Percentiles rank a stretch among this genome's conserved stretches.
Conservation (phyloP, 129 eudicot genomes). For the Flaveria ramosissima region DNA sequence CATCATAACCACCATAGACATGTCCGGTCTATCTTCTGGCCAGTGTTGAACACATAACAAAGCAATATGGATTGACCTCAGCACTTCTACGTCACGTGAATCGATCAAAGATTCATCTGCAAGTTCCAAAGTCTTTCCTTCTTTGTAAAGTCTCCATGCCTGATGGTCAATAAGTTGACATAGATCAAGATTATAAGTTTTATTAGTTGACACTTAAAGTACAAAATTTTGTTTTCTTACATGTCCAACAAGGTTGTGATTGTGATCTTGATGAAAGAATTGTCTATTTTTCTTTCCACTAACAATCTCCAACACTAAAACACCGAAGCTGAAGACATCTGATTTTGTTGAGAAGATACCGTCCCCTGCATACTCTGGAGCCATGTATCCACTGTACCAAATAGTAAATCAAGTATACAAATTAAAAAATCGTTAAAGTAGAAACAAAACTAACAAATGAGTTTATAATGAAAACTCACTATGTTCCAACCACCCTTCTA, state of each 20-base stretch:
- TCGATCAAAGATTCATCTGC: neutral
- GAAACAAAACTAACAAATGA: neutral
- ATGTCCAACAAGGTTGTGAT: neutral
- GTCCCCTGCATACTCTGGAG: neutral
- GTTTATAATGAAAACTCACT: neutral
- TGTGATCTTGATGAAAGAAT: neutral
- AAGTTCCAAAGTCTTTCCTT: no score
- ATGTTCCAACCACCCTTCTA: neutral
- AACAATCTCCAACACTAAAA: neutral
- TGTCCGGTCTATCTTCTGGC: neutral
- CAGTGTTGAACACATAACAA: neutral
- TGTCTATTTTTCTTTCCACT: no score
- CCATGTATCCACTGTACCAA: neutral
- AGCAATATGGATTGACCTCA: neutral
- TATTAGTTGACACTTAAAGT: no score
- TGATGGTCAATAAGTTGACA: neutral
- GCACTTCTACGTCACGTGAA: neutral
- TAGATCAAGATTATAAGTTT: neutral
- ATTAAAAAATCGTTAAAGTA: no score
- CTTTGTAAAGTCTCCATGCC: no score
- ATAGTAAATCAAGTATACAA: neutral
- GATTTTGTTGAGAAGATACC: neutral
- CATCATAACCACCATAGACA: neutral
- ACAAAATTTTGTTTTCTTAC: neutral
- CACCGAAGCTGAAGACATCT: neutral